These are phyloP conservation scores for Stramenopiles sp. DNA, from an alignment of 352 stramenopile genomes.

Conservation along the genomic window DNA sequence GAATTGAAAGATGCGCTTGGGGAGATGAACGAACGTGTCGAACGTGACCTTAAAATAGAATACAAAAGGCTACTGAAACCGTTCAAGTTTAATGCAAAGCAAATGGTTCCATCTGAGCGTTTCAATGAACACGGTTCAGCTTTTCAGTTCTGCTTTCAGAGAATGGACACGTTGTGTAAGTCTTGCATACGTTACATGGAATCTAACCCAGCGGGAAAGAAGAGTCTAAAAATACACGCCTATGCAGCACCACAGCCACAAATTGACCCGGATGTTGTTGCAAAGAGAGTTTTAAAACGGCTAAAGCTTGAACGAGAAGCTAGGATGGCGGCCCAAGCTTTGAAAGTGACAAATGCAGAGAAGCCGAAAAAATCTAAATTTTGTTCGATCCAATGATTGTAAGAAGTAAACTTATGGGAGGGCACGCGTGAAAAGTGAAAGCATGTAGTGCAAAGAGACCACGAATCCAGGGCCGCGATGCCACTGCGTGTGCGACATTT, in stretches of 20 bases:
- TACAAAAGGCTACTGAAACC: background rate
- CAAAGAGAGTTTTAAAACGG: background rate
- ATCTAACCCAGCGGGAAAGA: background rate
- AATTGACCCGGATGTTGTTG: background rate
- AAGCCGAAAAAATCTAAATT: conserved; percentile 7
- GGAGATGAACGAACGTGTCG: background rate
- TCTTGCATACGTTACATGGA: background rate
- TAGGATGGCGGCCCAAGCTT: background rate
- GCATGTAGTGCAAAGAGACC: no score
- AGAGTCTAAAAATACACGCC: conserved; percentile 9
- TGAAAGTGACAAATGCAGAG: background rate
- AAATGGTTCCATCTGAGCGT: background rate
- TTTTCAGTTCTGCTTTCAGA: background rate
- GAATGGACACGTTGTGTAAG: background rate
- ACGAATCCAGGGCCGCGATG: no score
- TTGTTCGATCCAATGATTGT: no score
- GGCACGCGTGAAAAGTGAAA: no score
- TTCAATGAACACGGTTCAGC: background rate
- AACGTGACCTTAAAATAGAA: background rate
- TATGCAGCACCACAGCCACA: conserved; percentile 5
- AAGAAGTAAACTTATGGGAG: no score
- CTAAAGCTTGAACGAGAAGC: background rate
- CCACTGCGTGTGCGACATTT: no score
- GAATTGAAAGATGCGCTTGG: background rate
- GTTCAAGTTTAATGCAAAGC: background rate